Evolutionary conservation across 768 basidiomycete species (phyloP).

Genomic region (Ephemerocybe angulata): DNA sequence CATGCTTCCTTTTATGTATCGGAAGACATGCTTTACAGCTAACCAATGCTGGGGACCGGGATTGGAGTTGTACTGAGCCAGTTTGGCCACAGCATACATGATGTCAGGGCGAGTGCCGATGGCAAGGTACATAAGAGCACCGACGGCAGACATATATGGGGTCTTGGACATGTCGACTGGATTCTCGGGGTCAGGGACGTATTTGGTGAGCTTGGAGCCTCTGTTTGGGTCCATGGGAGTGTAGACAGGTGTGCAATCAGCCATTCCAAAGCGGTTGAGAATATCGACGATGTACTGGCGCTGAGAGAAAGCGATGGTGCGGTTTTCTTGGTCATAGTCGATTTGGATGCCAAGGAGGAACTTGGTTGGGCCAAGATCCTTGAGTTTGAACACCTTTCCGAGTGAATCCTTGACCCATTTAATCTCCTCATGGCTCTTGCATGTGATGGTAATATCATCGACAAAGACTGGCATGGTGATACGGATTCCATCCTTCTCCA

Average conservation of each 20-base stretch:
- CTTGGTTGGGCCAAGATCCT: conserved; percentile 13
- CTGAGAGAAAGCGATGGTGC: conserved; percentile 26
- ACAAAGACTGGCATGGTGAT: conserved; percentile 27
- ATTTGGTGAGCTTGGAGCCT: conserved; percentile 9
- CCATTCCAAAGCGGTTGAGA: conserved; percentile 17
- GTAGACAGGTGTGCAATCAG: conserved; percentile 16
- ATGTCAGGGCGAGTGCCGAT: conserved; percentile 2
- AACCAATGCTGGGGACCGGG: conserved; percentile 33
- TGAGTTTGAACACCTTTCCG: conserved; percentile 13
- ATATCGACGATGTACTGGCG: conserved; percentile 20
- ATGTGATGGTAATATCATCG: conserved; percentile 25
- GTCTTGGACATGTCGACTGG: background rate
- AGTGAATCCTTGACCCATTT: conserved; percentile 10
- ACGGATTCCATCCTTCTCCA: conserved; percentile 11
- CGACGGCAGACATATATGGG: conserved; percentile 2
- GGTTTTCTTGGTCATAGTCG: conserved; percentile 10
- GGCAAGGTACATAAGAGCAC: conserved; percentile 5
- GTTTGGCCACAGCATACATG: background rate
- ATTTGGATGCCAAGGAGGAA: conserved; percentile 24
- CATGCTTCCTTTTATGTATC: conserved; percentile 31
- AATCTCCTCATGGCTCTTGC: conserved; percentile 6
- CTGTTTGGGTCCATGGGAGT: conserved; percentile 24
- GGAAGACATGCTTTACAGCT: conserved; percentile 33
- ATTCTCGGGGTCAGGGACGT: background rate
- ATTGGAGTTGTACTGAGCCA: conserved; percentile 13